A percentile compares a stretch with the other conserved stretches of the same genome.
Evolutionary conservation across 148 eudicot species (phyloP).

Genomic region (Camellia sinensis): DNA sequence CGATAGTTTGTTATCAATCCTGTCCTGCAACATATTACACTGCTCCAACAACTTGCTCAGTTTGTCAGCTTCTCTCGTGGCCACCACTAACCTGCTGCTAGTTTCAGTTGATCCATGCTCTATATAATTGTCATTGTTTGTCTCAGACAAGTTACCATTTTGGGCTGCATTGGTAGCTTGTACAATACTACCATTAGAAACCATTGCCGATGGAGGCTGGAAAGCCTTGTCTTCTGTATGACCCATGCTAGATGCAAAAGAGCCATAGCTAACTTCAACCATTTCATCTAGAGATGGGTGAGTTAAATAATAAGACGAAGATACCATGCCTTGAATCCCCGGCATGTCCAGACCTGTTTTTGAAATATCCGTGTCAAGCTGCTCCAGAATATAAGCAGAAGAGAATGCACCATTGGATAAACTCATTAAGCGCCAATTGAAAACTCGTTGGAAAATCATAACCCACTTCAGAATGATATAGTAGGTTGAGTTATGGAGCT

Average conservation of each 20-base stretch:
- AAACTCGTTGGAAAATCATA: constrained; percentile 63
- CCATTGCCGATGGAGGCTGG: constrained; percentile 19
- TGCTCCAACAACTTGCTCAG: constrained; percentile 58
- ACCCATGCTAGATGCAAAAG: constrained; percentile 17
- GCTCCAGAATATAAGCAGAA: constrained; percentile 55
- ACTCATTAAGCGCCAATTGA: constrained; percentile 72
- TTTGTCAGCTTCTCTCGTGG: constrained; percentile 39
- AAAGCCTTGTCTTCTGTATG: constrained; percentile 26
- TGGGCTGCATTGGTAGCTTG: constrained; percentile 6
- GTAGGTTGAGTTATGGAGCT: constrained; percentile 56
- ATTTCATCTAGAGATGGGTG: constrained; percentile 77
- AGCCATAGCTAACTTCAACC: constrained; percentile 59
- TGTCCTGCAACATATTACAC: constrained; percentile 66
- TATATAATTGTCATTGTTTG: constrained; percentile 1
- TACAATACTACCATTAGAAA: constrained; percentile 16
- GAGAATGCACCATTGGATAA: constrained; percentile 35
- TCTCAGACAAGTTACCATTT: not conserved
- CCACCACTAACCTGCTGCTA: constrained; percentile 1
- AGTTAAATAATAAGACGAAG: constrained; percentile 23
- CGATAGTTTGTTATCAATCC: constrained; percentile 58
- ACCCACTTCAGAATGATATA: constrained; percentile 69
- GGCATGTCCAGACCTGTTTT: constrained; percentile 17
- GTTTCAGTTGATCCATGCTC: constrained; percentile 5
- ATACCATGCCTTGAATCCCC: constrained; percentile 18
- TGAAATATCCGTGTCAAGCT: constrained; percentile 12